phyloP scores from a whole-genome alignment of 352 stramenopile genomes.

The Globisporangium carolinianum region DNA sequence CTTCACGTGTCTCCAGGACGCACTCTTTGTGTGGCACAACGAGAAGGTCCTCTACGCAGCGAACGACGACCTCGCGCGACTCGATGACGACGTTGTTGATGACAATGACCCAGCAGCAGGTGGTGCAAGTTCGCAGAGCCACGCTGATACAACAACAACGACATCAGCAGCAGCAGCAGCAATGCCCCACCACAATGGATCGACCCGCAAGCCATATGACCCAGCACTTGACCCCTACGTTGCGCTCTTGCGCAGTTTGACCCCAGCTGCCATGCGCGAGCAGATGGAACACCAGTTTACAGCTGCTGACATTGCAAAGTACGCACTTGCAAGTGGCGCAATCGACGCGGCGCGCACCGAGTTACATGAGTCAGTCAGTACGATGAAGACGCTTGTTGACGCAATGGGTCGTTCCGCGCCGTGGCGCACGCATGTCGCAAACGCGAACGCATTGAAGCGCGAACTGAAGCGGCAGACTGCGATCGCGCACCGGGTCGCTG shows the following conservation, averaged over 20 bases:
- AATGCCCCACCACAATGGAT: background rate
- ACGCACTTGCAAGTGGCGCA: slow-evolving; percentile 27
- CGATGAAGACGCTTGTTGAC: slow-evolving; percentile 48
- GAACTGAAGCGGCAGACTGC: slow-evolving; percentile 42
- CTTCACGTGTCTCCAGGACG: slow-evolving; percentile 77
- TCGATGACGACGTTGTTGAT: slow-evolving; percentile 2
- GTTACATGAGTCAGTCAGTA: slow-evolving; percentile 37
- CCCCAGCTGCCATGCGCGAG: slow-evolving; percentile 33
- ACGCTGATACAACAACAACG: background rate
- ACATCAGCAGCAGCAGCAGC: background rate
- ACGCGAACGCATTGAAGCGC: slow-evolving; percentile 53
- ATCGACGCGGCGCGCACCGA: slow-evolving; percentile 21
- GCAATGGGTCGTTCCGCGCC: slow-evolving; percentile 44
- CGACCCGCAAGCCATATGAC: too few species aligned
- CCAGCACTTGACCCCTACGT: slow-evolving; percentile 8
- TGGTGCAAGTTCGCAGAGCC: background rate
- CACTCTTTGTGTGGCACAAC: slow-evolving; percentile 67
- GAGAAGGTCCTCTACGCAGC: slow-evolving; percentile 47
- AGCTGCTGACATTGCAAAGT: slow-evolving; percentile 19
- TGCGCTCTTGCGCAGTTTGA: slow-evolving; percentile 28
- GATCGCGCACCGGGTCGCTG: slow-evolving; percentile 50
- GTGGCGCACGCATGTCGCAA: slow-evolving; percentile 56
- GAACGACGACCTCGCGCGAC: slow-evolving; percentile 25
- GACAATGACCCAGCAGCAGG: background rate
- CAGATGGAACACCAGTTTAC: slow-evolving; percentile 32